Base-by-base conservation (phyloP, 2,329 filamentous ascomycete species). In the Leptodontidium sp. region DNA sequence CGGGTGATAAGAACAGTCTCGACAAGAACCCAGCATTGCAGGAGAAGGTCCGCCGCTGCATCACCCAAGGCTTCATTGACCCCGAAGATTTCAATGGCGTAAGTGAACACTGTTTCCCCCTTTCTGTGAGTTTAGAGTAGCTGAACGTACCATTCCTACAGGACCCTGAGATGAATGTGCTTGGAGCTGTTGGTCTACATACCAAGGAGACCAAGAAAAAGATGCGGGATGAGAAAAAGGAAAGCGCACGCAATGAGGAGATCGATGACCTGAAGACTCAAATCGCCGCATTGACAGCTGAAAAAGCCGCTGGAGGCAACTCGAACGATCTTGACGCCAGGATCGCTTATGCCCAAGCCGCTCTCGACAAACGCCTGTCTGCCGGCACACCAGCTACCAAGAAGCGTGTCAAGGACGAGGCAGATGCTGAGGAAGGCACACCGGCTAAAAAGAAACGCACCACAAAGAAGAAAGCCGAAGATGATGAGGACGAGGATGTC, bases 81-180 rank as follows among this genome's bases (percentile, higher is more conserved):
- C 86, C 93, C 52, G 90, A 93, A 63, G 95, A 98, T 75, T 98
- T 93, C 89, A 95, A 91, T 43, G 93, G 93, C 14, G 94, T 97
- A 86, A 38, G 29, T 52, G 1, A 45, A 17, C 8, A 29, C 11
- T 29, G n/a, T 29, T 29, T 2, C 6, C 29, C 4, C 38, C 9
- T 35, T n/a, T 4, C 29, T 65, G 6, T 47, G 17, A 11, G 12
- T 35, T 3, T 3, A 26, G 21, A 7, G 17, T 61, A 17, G 21
- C n/a, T 50, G 47, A 50, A 4, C 21, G 59, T 4, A 21, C 49
- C 29, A 49, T 66, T 40, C 11, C 8, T 67, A 15, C 26, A 79
- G 77, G 78, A 79, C 49, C 75, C 77, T 50, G 77, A 78, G 52
- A 78, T 78, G 74, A 79, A 79, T 43, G 65, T 70, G 24, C 75